Evolutionary conservation across 164 flowering plant genomes (phyloP).

Genomic region (Houttuynia cordata): DNA sequence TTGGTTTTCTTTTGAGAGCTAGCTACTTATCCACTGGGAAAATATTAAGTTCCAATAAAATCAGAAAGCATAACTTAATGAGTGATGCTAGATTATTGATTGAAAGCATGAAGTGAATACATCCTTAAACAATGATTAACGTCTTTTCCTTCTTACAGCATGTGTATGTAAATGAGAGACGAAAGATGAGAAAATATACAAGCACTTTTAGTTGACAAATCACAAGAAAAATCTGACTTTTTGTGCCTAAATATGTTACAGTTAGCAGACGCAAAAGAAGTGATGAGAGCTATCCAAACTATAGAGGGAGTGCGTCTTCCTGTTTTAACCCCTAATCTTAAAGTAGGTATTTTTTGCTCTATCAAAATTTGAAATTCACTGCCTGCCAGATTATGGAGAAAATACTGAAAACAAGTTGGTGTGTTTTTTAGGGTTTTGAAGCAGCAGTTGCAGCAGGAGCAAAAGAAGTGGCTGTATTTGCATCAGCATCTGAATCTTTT

Average conservation of each 20-base stretch:
- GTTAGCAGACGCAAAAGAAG: conserved; percentile 95
- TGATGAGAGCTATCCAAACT: conserved; percentile 52
- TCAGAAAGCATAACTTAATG: neutral
- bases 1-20: no score
- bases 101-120: neutral
- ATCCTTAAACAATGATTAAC: neutral
- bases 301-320: conserved; percentile 65
- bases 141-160: neutral
- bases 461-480: conserved; percentile 90
- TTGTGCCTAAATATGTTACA: conserved; percentile 11
- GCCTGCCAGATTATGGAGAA: neutral
- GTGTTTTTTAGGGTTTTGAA: conserved; percentile 61
- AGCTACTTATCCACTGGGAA: no score
- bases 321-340: conserved; percentile 82
- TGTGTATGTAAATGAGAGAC: neutral
- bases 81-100: neutral
- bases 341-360: conserved; percentile 34
- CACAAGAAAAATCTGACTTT: neutral
- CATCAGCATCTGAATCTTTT: conserved; percentile 93
- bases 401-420: neutral
- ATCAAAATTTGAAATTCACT: neutral
- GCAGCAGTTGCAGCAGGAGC: conserved; percentile 97
- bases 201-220: no score
- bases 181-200: no score
- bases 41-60: neutral